Conservation (phyloP, 306 rosid genomes). For the Castanea mollissima region DNA sequence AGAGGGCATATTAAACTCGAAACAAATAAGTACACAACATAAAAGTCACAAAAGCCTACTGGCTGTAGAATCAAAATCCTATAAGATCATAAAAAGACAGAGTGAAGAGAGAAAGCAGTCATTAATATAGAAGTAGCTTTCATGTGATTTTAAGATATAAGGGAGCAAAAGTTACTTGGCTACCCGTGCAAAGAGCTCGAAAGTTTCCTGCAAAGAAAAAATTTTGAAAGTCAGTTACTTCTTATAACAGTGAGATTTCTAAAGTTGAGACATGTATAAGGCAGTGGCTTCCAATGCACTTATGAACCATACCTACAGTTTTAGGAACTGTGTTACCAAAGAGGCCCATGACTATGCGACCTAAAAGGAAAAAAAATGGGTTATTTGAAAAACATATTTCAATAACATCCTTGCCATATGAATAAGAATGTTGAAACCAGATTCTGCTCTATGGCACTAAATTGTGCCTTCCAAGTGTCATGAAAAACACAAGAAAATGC, state of each 20-base stretch:
- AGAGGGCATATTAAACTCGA: constrained; percentile 2
- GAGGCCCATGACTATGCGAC: constrained; percentile 74
- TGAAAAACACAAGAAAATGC: background rate
- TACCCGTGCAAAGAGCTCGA: constrained; percentile 91
- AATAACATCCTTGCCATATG: background rate
- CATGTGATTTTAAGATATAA: background rate
- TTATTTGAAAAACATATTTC: background rate
- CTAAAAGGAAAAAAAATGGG: constrained; percentile 36
- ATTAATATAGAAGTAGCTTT: background rate
- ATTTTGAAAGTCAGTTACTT: constrained; percentile 15
- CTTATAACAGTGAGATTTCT: background rate
- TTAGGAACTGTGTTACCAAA: constrained; percentile 74
- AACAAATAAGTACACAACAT: background rate
- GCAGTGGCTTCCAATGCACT: background rate
- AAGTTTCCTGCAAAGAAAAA: constrained; percentile 68
- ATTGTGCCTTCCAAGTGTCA: background rate
- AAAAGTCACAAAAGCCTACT: background rate
- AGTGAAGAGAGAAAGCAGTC: background rate
- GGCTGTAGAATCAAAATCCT: background rate
- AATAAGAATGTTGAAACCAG: background rate
- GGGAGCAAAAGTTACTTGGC: constrained; percentile 42
- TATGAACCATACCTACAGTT: constrained; percentile 57
- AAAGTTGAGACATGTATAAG: background rate
- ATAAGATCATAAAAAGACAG: background rate
- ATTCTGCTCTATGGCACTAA: background rate